phyloP scores from a whole-genome alignment of 805 yeast genomes.

The Monosporozyma servazzii region DNA sequence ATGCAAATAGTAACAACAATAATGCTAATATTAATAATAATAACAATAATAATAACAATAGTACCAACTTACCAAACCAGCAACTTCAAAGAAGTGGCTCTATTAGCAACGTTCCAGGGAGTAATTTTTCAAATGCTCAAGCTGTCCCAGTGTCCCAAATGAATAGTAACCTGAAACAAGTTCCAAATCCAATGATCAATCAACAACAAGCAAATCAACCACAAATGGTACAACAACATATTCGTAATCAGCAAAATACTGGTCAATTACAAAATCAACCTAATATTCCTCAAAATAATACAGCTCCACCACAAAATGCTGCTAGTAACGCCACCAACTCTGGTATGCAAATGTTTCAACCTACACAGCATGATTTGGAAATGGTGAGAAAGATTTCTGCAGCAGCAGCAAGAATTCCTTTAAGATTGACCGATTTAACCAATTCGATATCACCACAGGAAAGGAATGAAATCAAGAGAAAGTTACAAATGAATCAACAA shows the following conservation, averaged over 20 bases:
- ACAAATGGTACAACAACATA: conserved; percentile 8
- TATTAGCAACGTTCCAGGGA: background rate
- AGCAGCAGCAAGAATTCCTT: conserved; percentile 60
- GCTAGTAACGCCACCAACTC: background rate
- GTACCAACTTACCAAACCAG: background rate
- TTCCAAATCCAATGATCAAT: background rate
- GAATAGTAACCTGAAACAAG: background rate
- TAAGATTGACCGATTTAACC: conserved; percentile 59
- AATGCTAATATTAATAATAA: conserved; percentile 4
- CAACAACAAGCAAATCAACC: background rate
- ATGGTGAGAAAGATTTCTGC: conserved; percentile 54
- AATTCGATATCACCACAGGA: conserved; percentile 52
- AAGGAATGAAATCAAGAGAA: conserved; percentile 48
- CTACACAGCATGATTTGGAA: conserved; percentile 53
- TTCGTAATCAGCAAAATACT: background rate
- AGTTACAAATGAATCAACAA: conserved; percentile 39
- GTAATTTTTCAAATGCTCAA: background rate
- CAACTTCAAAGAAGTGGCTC: conserved; percentile 1
- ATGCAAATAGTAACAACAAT: conserved; percentile 5
- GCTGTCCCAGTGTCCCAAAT: background rate
- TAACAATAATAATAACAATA: conserved; percentile 1
- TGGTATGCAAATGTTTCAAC: conserved; percentile 27
- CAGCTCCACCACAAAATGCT: conserved; percentile 8
- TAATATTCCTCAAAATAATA: conserved; percentile 9
- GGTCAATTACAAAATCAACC: background rate